Conservation (phyloP, 169 alveolate species). For the Plasmodium reichenowi region DNA sequence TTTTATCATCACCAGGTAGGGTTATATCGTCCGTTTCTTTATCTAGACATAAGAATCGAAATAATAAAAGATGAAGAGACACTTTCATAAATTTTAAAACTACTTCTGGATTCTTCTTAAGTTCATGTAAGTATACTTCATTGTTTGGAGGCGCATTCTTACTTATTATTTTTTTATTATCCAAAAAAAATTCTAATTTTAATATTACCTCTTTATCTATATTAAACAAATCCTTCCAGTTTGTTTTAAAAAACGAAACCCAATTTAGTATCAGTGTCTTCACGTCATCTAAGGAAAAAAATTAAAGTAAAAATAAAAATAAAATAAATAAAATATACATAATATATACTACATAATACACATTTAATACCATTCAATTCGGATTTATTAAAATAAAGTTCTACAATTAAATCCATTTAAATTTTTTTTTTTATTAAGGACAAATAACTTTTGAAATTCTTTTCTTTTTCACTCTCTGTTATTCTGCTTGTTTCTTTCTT, state of each 20-base stretch:
- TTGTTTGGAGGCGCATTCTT: slow-evolving; percentile 69
- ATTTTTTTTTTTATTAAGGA: background rate
- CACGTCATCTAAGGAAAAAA: slow-evolving; percentile 19
- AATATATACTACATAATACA: background rate
- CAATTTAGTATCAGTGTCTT: slow-evolving; percentile 52
- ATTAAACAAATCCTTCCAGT: slow-evolving; percentile 45
- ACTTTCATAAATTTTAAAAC: slow-evolving; percentile 75
- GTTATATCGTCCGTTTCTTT: background rate
- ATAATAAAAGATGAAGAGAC: slow-evolving; percentile 40
- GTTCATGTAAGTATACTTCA: slow-evolving; percentile 49
- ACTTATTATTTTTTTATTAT: slow-evolving; percentile 42
- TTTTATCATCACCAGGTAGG: background rate
- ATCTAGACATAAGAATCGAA: slow-evolving; percentile 16
- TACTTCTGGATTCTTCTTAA: slow-evolving; percentile 52
- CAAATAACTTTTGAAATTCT: background rate
- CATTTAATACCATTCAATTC: slow-evolving; percentile 16
- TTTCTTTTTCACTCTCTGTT: background rate
- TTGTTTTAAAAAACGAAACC: slow-evolving; percentile 43
- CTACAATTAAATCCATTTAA: slow-evolving; percentile 6
- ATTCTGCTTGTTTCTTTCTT: no score
- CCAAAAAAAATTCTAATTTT: slow-evolving; percentile 60
- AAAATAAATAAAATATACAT: background rate
- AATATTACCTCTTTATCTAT: slow-evolving; percentile 61
- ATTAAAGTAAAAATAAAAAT: background rate
- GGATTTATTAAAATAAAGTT: slow-evolving; percentile 11